Percentiles rank a stretch among this genome's conserved stretches.
These are phyloP conservation scores for Bjerkandera adusta DNA, from an alignment of 1,284 basidiomycete genomes.

Conservation along the genomic window DNA sequence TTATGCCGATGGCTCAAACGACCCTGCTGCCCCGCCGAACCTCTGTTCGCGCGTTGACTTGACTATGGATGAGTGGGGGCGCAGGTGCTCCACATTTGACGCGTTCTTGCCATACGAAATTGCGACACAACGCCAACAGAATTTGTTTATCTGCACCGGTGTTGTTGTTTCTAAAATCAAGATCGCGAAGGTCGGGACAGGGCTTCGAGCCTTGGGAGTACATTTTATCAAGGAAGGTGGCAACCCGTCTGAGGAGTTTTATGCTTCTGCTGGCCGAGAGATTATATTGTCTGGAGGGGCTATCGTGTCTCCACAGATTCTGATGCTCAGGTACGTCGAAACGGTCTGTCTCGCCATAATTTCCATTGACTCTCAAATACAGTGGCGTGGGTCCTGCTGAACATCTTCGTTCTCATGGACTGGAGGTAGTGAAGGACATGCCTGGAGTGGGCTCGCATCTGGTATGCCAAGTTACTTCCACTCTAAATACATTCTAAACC, in stretches of 20 bases:
- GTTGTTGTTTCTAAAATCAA: background rate
- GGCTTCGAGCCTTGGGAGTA: background rate
- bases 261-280: slow-evolving; percentile 20
- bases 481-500: too few relatives aligned
- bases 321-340: slow-evolving; percentile 27
- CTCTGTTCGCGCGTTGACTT: background rate
- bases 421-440: slow-evolving; percentile 27
- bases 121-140: background rate
- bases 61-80: background rate
- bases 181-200: background rate
- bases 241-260: background rate
- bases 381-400: slow-evolving; percentile 27
- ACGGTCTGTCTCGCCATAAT: background rate
- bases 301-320: slow-evolving; percentile 26
- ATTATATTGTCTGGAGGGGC: slow-evolving; percentile 29
- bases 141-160: background rate
- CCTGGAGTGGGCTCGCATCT: slow-evolving; percentile 31
- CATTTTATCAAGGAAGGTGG: background rate
- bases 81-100: background rate
- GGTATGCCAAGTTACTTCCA: slow-evolving; percentile 8
- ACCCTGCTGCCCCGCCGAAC: background rate
- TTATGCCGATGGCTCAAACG: background rate
- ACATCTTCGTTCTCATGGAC: slow-evolving; percentile 24
- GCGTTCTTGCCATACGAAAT: slow-evolving; percentile 22
- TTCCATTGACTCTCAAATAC: background rate